Evolutionary conservation across 2,329 filamentous ascomycete species (phyloP), one percentile per base, ranked within the genome.

Genomic region (Pyricularia sp.): DNA sequence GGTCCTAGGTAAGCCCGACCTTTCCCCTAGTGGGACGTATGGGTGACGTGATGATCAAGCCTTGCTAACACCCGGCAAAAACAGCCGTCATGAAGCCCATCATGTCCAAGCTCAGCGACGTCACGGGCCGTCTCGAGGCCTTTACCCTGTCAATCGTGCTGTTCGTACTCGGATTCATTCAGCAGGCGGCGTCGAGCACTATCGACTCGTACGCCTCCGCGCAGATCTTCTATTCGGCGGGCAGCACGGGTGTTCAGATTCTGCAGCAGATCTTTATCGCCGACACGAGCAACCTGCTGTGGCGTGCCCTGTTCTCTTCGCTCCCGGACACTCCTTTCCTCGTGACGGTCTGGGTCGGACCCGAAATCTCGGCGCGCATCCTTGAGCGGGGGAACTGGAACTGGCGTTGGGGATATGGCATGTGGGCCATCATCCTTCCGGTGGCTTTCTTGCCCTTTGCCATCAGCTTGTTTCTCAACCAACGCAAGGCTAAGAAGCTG

Each of bases 191-290:
- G 2, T 85, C 85, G 0, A 79, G 79, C 59, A 85, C 83, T 70
- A 83, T 89, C 50, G 76, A 84, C 69, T 84, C 83, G 2, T 86
- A 73, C 64, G 79, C 83, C 1, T 81, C 81, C 2, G 85, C 83
- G 0, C 83, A 88, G 73, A 84, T 89, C 55, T 88, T 90, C 75
- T 89, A 88, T 73, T 83, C 86, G 2, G 84, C 86, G 17, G 87
- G 86, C 3, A 71, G 70, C 65, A 74, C 73, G 3, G 72, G 73
- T 4, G 69, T 81, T 7, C 82, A 86, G 69, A 86, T 90, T 65
- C 76, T 89, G 26, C 84, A 88, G 73, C 87, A 90, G 74, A 85
- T 90, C 59, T 88, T 90, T 75, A 84, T 90, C 66, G 88, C 88
- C 33, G 87, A 90, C 75, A 87, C 85, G 0, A 88, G 84, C 66